Base-by-base conservation (phyloP, 176 grass and related monocot genomes). In the Phoenix dactylifera region DNA sequence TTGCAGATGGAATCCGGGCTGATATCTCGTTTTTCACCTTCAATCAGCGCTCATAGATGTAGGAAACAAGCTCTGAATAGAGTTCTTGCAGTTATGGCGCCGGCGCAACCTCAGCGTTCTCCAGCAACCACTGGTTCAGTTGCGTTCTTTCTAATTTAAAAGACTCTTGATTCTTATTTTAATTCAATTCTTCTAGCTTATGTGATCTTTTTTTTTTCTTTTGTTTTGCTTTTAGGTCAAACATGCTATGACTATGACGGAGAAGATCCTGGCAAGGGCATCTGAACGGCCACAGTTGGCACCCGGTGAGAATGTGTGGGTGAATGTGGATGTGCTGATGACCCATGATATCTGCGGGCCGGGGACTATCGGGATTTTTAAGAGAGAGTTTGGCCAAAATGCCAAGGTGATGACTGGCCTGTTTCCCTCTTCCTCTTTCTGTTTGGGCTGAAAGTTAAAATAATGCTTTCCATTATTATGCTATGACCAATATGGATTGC, bases 241-340 rank as follows among this genome's bases (percentile, higher is more conserved):
- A 72, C 59, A 57, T 64, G 69, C 80, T 15, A 85, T 97, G 93
- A 92, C 84, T 65, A 97, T 88, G 84, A 92, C 93, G 28, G 93
- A 97, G 87, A 97, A 97, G 78, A 97, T 97, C 69, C 61, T 97
- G 51, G 87, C 93, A 48, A 77, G 85, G 52, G 72, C 83, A 24
- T 97, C 93, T 63, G 84, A 88, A 66, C 79, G 66, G 55, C 67
- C 84, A 4, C 72, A 73, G 52, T 76, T 92, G 25, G 87, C 88
- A 70, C 87, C 93, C 24, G 87, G 93, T 49, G 93, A 97, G 68
- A 97, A 97, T 72, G 77, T 97, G 29, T 97, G 93, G 87, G 93
- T 92, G 51, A 78, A 92, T 74, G 79, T 97, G 14, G 93, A 97
- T 76, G 93, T 91, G 62, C 67, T 97, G 54, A 97, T 97, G 93